These are phyloP conservation scores for Cutaneotrichosporon spelunceum DNA, from an alignment of 1,284 basidiomycete genomes.

Conservation along the genomic window DNA sequence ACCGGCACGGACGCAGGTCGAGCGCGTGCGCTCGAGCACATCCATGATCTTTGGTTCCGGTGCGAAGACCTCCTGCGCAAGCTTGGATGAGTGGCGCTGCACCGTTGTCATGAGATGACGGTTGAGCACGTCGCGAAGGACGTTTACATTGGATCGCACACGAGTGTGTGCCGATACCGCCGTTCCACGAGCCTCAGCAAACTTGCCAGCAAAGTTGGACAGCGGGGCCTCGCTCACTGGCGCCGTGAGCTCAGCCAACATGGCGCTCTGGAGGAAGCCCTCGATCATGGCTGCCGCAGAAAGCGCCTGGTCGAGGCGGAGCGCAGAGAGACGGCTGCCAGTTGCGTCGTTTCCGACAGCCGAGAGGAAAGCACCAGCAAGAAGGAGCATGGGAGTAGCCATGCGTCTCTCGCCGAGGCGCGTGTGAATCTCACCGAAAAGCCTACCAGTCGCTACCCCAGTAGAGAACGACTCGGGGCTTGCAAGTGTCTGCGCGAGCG, in stretches of 20 bases:
- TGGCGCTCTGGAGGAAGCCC: slow-evolving; percentile 7
- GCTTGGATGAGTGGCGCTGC: slow-evolving; percentile 4
- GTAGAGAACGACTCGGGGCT: not conserved
- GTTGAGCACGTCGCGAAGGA: slow-evolving; percentile 7
- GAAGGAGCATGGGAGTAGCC: slow-evolving; percentile 5
- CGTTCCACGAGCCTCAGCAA: slow-evolving; percentile 4
- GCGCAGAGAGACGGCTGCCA: slow-evolving; percentile 2
- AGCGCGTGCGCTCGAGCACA: slow-evolving; percentile 2
- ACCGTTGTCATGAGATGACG: slow-evolving; percentile 3
- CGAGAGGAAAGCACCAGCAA: slow-evolving; percentile 5
- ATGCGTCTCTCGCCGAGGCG: slow-evolving; percentile 5
- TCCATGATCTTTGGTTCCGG: not conserved
- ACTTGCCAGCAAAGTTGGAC: slow-evolving; percentile 7
- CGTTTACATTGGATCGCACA: slow-evolving; percentile 7
- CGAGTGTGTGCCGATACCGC: slow-evolving; percentile 4
- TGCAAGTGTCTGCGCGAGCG: not conserved
- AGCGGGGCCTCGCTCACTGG: not conserved
- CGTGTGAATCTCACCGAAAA: slow-evolving; percentile 4
- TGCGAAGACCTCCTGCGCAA: slow-evolving; percentile 4
- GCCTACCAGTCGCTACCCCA: slow-evolving; percentile 4
- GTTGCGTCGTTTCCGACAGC: slow-evolving; percentile 5
- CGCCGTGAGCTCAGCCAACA: slow-evolving; percentile 2
- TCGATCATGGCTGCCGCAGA: slow-evolving; percentile 4
- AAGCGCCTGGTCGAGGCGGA: slow-evolving; percentile 2
- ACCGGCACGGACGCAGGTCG: slow-evolving; percentile 1